A percentile compares a stretch with the other conserved stretches of the same genome.
phyloP scores from a whole-genome alignment of 768 basidiomycete genomes.

The Mycena galopus region DNA sequence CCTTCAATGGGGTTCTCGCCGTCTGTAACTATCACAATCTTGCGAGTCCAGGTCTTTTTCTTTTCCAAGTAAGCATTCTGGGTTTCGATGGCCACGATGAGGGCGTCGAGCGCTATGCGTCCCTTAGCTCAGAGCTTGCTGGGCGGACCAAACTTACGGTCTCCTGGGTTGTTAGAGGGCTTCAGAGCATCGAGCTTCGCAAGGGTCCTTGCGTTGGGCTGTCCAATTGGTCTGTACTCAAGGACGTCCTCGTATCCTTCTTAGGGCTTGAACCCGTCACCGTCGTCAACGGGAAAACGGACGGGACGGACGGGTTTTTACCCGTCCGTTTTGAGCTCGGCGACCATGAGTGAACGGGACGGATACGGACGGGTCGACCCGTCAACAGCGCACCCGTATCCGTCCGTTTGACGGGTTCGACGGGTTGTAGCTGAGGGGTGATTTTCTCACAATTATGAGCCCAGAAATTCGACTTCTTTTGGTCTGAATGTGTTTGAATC shows the following conservation, averaged over 20 bases:
- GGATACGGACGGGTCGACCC: too few relatives aligned
- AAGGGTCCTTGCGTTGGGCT: constrained; percentile 76
- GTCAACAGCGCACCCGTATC: too few relatives aligned
- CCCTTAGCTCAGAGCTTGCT: constrained; percentile 2
- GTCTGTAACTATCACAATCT: constrained; percentile 87
- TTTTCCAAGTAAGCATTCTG: constrained; percentile 75
- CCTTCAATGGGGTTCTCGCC: constrained; percentile 81
- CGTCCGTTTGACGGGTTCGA: too few relatives aligned
- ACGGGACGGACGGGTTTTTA: too few relatives aligned
- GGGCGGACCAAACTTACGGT: constrained; percentile 63
- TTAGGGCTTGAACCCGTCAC: too few relatives aligned
- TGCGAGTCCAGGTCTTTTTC: constrained; percentile 89
- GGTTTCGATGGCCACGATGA: constrained; percentile 89
- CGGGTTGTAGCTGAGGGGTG: too few relatives aligned
- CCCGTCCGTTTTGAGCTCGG: too few relatives aligned
- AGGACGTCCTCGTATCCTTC: constrained; percentile 82
- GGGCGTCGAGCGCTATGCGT: constrained; percentile 80
- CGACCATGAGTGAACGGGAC: too few relatives aligned
- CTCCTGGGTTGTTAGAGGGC: constrained; percentile 70
- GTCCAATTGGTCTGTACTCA: constrained; percentile 78
- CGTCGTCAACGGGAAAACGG: too few relatives aligned
- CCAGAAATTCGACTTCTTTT: too few relatives aligned
- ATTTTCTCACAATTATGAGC: too few relatives aligned
- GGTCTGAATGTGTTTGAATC: too few relatives aligned
- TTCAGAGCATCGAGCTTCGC: constrained; percentile 72